Base-by-base conservation (phyloP, 352 stramenopile genomes). In the Globisporangium alternatum region DNA sequence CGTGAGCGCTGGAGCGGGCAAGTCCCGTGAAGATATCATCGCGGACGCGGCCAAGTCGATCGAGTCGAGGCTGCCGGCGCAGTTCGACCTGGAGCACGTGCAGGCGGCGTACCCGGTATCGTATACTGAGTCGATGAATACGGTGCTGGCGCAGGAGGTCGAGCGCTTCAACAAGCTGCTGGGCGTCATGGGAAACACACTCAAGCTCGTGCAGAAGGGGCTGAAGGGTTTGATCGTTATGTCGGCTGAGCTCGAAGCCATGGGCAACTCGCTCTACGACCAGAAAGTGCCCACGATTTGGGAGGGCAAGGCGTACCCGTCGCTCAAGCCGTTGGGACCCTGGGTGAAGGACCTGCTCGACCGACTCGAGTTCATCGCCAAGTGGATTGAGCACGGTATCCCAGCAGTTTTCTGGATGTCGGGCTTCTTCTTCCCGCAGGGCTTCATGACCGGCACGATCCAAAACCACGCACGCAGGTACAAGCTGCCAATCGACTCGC, bases 61-160 rank as follows among this genome's bases (percentile, higher is more conserved):
- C 55, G 85, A 92, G 35, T 62, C 66, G 47, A 80, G 80, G 35
- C 45, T 96, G 1, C 86, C 85, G 1, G 53, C 53, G 0, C 60
- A 79, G n/a, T 94, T 94, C 48, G 83, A 95, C 44, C 72, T 95
- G 3, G 87, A 96, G 48, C 74, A 86, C 41, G 88, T 92, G 19
- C 83, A 83, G 39, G 68, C 87, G 12, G 80, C 80, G 47, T 98
- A 97, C 69, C 95, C 95, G 0, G 88, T 98, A 7, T 69, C 78
- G 57, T 98, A 98, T 75, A 68, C 88, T 15, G 93, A 98, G 68
- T 97, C 89, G 3, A 98, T 98, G 94, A 98, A 98, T 77, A 98
- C 93, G 1, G 94, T 98, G 25, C 67, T 98, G 3, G 91, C 89
- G 3, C 88, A 96, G 47, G 88, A 96, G 56, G 82, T 91, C 1